phyloP scores from a whole-genome alignment of 139 green algal species.

The Coelastrella sp. region DNA sequence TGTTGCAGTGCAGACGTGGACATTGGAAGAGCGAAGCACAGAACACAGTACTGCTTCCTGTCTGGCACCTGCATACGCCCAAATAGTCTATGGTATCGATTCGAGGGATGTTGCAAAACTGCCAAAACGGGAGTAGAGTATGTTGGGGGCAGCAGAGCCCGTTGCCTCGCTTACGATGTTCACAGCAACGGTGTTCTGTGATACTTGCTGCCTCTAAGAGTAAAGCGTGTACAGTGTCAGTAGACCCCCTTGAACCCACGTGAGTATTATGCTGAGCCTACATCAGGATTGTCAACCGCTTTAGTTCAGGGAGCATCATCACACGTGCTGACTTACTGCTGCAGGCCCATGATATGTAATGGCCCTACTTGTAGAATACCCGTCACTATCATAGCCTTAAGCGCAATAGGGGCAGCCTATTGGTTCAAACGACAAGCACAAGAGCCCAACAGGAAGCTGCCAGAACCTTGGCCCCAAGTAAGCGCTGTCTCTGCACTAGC shows the following conservation, averaged over 20 bases:
- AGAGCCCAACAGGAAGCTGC: constrained; percentile 32
- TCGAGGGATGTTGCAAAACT: too few species aligned
- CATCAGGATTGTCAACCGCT: too few species aligned
- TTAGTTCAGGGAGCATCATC: too few species aligned
- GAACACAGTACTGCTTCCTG: too few species aligned
- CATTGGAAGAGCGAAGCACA: too few species aligned
- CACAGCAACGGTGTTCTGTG: not conserved
- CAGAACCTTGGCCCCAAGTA: constrained; percentile 41
- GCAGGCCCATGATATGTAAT: constrained; percentile 39
- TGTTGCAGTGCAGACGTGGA: not conserved
- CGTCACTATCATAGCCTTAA: constrained; percentile 15
- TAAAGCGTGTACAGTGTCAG: constrained; percentile 32
- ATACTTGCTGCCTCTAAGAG: not conserved
- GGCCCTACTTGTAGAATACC: constrained; percentile 40
- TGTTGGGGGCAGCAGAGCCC: not conserved
- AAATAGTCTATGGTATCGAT: too few species aligned
- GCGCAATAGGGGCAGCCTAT: constrained; percentile 25
- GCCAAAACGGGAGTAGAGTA: too few species aligned
- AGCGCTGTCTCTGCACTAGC: too few species aligned
- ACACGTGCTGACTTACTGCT: too few species aligned
- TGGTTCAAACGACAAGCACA: constrained; percentile 46
- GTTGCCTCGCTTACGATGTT: not conserved
- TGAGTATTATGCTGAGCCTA: not conserved
- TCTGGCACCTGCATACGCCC: too few species aligned
- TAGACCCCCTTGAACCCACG: constrained; percentile 38